Conservation (phyloP, 148 eudicot species). For the Rhododendron mucronatum region DNA sequence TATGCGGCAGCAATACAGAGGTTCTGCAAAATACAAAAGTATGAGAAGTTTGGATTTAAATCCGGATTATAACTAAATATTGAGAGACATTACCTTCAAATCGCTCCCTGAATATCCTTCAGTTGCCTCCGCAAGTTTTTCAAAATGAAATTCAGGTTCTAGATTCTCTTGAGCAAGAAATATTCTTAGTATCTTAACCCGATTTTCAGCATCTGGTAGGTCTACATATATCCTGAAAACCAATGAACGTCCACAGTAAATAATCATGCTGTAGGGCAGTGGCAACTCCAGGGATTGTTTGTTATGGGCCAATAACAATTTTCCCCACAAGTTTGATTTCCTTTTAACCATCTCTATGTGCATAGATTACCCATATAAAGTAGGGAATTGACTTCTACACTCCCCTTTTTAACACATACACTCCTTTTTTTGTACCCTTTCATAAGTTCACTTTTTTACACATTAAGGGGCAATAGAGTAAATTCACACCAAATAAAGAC, state of each 20-base stretch:
- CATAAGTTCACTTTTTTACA: too few relatives aligned
- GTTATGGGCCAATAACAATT: neutral
- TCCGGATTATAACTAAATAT: neutral
- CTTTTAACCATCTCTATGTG: neutral
- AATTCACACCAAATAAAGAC: too few relatives aligned
- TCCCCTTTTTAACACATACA: too few relatives aligned
- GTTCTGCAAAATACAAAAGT: conserved; percentile 48
- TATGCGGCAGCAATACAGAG: conserved; percentile 97
- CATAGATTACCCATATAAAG: neutral
- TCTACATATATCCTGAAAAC: conserved; percentile 79
- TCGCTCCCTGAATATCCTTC: conserved; percentile 98
- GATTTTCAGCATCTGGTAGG: conserved; percentile 87
- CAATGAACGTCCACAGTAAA: conserved; percentile 10
- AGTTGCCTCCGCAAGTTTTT: conserved; percentile 74
- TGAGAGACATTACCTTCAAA: conserved; percentile 55
- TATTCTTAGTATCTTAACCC: conserved; percentile 76
- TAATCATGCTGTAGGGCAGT: neutral
- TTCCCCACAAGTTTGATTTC: neutral
- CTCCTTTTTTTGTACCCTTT: too few relatives aligned
- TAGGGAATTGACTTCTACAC: too few relatives aligned
- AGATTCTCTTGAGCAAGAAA: conserved; percentile 79
- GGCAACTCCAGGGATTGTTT: neutral
- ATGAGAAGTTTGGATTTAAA: neutral
- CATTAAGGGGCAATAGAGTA: too few relatives aligned
- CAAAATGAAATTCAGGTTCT: conserved; percentile 57